Conservation (phyloP, 495 filamentous ascomycete genomes). For the Tuber borchii region DNA sequence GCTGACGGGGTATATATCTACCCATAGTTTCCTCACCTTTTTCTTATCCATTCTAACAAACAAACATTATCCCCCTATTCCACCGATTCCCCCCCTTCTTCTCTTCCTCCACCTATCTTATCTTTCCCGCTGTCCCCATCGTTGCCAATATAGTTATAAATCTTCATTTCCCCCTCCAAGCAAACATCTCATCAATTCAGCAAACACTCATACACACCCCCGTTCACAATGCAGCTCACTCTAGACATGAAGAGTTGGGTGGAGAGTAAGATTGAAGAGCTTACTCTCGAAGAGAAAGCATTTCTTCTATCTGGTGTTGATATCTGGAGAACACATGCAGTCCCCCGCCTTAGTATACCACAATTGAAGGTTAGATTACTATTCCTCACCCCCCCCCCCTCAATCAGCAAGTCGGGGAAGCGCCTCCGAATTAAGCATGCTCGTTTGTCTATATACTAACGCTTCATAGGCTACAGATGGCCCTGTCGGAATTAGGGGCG, state of each 20-base stretch:
- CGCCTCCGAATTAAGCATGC: background rate
- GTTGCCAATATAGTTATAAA: background rate
- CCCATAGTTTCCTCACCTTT: background rate
- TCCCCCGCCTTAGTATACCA: slow-evolving; percentile 40
- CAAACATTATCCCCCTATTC: background rate
- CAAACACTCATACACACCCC: background rate
- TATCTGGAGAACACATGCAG: slow-evolving; percentile 39
- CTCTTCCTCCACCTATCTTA: background rate
- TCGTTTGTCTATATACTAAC: slow-evolving; percentile 8
- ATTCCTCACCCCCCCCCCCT: background rate
- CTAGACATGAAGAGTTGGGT: slow-evolving; percentile 40
- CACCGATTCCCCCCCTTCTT: background rate
- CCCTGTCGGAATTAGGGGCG: slow-evolving; percentile 39
- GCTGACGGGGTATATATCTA: background rate
- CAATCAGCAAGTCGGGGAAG: background rate
- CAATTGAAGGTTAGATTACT: slow-evolving; percentile 38
- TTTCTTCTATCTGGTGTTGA: slow-evolving; percentile 41
- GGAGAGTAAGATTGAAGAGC: slow-evolving; percentile 30
- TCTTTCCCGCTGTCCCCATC: background rate
- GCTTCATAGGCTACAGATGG: slow-evolving; percentile 38
- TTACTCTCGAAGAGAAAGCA: slow-evolving; percentile 41
- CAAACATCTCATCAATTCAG: background rate
- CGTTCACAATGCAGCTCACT: slow-evolving; percentile 26
- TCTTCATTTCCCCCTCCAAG: background rate
- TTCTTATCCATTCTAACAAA: background rate